phyloP scores from a whole-genome alignment of 805 yeast genomes.

The Diddensiella transvaalensis region DNA sequence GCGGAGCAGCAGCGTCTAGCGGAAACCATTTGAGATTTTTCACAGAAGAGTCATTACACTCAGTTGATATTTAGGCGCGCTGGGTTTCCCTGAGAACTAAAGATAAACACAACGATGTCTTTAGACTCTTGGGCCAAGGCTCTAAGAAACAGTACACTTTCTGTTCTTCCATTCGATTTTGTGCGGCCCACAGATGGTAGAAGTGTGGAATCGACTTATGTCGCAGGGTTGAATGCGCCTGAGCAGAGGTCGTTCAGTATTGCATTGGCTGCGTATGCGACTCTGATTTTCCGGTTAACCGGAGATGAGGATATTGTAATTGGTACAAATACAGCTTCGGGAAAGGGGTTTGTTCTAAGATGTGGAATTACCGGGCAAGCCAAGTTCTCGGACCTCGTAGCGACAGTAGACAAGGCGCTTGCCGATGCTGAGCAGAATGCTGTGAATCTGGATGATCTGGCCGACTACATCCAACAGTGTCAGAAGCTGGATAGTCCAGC shows the following conservation, averaged over 20 bases:
- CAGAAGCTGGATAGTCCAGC: slow-evolving; percentile 57
- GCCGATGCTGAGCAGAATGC: slow-evolving; percentile 29
- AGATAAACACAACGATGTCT: no score
- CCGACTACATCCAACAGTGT: slow-evolving; percentile 45
- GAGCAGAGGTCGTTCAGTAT: slow-evolving; percentile 40
- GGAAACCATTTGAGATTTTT: no score
- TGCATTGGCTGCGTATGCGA: slow-evolving; percentile 64
- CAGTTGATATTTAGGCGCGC: no score
- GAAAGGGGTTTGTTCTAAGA: slow-evolving; percentile 53
- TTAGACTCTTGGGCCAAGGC: slow-evolving; percentile 50
- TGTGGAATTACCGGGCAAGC: slow-evolving; percentile 43
- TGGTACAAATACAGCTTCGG: slow-evolving; percentile 60
- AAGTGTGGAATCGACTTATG: slow-evolving; percentile 57
- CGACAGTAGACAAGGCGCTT: slow-evolving; percentile 34
- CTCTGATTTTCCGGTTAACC: slow-evolving; percentile 71
- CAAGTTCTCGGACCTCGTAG: slow-evolving; percentile 35
- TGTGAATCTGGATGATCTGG: slow-evolving; percentile 54
- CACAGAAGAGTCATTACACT: no score
- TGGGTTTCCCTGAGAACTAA: no score
- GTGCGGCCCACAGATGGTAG: slow-evolving; percentile 69
- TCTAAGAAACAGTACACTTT: slow-evolving; percentile 76
- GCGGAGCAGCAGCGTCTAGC: no score
- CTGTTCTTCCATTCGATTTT: slow-evolving; percentile 85
- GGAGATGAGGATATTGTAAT: slow-evolving; percentile 94
- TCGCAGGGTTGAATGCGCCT: slow-evolving; percentile 30